These are phyloP conservation scores for Picochlorum sp. DNA, from an alignment of 139 green algal genomes.

Conservation along the genomic window DNA sequence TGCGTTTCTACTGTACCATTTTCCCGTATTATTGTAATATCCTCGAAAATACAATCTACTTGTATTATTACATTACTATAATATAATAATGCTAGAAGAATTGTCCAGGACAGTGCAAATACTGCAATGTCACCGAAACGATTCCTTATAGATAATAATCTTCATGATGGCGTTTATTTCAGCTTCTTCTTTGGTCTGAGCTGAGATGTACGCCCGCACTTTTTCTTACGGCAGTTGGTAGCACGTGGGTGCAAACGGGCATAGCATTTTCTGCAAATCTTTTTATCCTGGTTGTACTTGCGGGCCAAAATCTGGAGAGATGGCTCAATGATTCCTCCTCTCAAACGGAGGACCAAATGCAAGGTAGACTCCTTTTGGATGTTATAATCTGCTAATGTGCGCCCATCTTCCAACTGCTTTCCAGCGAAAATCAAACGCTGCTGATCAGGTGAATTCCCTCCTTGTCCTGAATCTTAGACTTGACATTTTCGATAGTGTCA, in stretches of 20 bases:
- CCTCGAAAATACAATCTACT: neutral
- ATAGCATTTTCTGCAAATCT: slow-evolving; percentile 99
- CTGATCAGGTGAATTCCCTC: slow-evolving; percentile 91
- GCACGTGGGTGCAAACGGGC: slow-evolving; percentile 94
- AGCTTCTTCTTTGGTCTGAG: slow-evolving; percentile 90
- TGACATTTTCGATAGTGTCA: slow-evolving; percentile 59
- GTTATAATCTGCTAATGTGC: slow-evolving; percentile 94
- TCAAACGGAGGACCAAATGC: slow-evolving; percentile 96
- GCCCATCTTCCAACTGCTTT: slow-evolving; percentile 97
- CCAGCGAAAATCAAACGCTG: slow-evolving; percentile 96
- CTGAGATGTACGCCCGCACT: slow-evolving; percentile 81
- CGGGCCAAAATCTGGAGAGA: slow-evolving; percentile 92
- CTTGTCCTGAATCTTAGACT: slow-evolving; percentile 85
- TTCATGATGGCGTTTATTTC: slow-evolving; percentile 34
- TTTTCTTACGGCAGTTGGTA: slow-evolving; percentile 97
- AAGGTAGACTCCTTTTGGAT: slow-evolving; percentile 97
- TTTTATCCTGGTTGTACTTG: slow-evolving; percentile 99
- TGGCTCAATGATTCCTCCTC: slow-evolving; percentile 98
- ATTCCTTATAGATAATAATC: too few species aligned
- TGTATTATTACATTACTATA: neutral
- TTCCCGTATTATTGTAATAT: neutral
- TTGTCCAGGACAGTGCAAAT: too few species aligned
- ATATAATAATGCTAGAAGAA: too few species aligned
- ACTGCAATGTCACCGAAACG: too few species aligned
- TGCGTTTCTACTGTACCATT: slow-evolving; percentile 8